These are phyloP conservation scores for Theobroma grandiflorum DNA, from an alignment of 441 rosid genomes.

Conservation along the genomic window DNA sequence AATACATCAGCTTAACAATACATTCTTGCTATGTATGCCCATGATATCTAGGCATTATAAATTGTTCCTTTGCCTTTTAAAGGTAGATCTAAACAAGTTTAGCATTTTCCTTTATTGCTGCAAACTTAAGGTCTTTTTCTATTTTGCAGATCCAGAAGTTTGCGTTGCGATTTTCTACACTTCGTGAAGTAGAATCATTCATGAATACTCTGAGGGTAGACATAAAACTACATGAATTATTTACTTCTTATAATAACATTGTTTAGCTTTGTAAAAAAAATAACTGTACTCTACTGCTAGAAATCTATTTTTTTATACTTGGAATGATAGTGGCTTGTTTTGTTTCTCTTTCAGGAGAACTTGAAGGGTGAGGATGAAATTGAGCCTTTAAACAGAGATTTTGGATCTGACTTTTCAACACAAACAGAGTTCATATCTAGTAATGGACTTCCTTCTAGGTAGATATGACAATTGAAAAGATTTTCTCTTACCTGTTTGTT, in stretches of 20 bases:
- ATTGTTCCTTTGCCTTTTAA: background rate
- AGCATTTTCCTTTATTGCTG: conserved; percentile 17
- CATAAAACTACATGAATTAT: conserved; percentile 26
- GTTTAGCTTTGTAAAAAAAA: background rate
- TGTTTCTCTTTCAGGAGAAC: conserved; percentile 50
- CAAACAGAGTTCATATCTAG: conserved; percentile 51
- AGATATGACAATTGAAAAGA: conserved; percentile 25
- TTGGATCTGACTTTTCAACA: conserved; percentile 52
- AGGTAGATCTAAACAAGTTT: background rate
- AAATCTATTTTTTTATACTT: conserved; percentile 10
- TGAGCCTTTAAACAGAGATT: conserved; percentile 42
- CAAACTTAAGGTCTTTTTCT: background rate
- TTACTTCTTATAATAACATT: background rate
- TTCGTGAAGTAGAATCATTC: conserved; percentile 62
- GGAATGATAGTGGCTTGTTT: conserved; percentile 28
- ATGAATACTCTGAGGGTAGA: conserved; percentile 62
- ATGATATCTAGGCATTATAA: background rate
- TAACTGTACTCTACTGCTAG: background rate
- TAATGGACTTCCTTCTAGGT: conserved; percentile 49
- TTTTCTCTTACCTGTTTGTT: conserved; percentile 9
- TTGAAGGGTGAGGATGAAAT: conserved; percentile 43
- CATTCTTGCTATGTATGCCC: background rate
- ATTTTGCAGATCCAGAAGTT: conserved; percentile 83
- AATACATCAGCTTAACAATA: background rate
- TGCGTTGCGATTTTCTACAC: conserved; percentile 65